Evolutionary conservation across 768 basidiomycete genomes (phyloP).

Genomic region (Mycena vitilis): DNA sequence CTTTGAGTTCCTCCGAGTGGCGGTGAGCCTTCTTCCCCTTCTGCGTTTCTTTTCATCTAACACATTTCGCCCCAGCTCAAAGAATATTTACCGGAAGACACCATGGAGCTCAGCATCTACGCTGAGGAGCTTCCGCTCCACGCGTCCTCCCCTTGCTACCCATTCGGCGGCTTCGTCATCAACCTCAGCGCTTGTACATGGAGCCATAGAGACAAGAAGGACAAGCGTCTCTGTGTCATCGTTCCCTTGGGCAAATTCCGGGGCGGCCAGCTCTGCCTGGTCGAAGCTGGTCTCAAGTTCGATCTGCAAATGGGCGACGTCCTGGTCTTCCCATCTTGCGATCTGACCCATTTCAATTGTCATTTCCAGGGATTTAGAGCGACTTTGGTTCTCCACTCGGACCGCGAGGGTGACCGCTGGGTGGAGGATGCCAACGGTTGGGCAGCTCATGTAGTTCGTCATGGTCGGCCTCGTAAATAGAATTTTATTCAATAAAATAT

Average conservation of each 20-base stretch:
- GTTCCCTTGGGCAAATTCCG: neutral
- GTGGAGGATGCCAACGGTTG: neutral
- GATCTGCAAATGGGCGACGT: neutral
- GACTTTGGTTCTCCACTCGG: neutral
- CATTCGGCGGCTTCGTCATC: neutral
- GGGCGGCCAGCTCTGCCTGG: neutral
- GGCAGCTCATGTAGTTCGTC: neutral
- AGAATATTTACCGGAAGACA: neutral
- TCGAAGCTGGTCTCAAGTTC: neutral
- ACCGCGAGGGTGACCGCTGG: neutral
- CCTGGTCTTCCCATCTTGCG: neutral
- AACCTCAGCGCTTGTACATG: neutral
- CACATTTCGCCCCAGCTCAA: neutral
- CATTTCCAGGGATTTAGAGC: neutral
- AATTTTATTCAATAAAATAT: too few relatives aligned
- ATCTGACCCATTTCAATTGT: neutral
- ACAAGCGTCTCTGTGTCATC: neutral
- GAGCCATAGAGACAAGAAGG: neutral
- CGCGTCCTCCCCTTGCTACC: neutral
- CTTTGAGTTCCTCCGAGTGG: neutral
- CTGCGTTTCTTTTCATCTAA: neutral
- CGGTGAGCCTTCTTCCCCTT: neutral
- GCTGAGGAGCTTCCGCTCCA: neutral
- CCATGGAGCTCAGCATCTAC: neutral
- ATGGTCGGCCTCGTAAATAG: neutral